A percentile compares a stretch with the other conserved stretches of the same genome.
phyloP scores from a whole-genome alignment of 108 stramenopile species.

The Schizochytrium sp. region DNA sequence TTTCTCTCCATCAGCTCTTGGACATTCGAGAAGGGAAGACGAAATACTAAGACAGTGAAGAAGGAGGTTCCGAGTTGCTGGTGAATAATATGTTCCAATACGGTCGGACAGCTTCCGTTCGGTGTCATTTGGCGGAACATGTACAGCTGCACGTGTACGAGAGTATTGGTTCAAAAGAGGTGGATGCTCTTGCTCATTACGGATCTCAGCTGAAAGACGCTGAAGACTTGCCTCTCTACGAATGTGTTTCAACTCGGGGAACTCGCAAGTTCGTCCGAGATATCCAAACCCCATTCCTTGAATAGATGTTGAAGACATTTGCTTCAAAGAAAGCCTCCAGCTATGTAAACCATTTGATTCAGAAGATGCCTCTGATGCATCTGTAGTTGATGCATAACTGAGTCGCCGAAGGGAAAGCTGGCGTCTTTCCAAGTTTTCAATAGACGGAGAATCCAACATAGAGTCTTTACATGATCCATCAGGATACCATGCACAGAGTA shows the following conservation, averaged over 20 bases:
- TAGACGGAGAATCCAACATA: neutral
- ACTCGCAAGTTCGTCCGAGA: neutral
- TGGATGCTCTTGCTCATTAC: neutral
- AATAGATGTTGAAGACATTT: neutral
- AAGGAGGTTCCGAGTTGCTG: neutral
- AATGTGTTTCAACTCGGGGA: neutral
- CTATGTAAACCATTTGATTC: neutral
- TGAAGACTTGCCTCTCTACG: neutral
- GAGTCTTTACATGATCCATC: neutral
- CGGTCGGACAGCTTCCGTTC: constrained; percentile 13
- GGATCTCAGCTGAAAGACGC: neutral
- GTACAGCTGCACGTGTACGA: neutral
- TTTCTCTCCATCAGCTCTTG: neutral
- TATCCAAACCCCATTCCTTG: neutral
- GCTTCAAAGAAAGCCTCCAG: neutral
- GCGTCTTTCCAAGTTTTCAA: neutral
- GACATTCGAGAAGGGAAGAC: neutral
- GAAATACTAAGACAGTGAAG: neutral
- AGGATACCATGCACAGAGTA: neutral
- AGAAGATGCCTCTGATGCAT: neutral
- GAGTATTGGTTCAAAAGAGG: neutral
- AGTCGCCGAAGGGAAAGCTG: neutral
- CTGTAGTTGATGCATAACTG: neutral
- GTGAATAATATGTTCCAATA: constrained; percentile 11
- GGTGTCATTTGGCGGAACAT: neutral